Evolutionary conservation across 176 grass and related monocot genomes (phyloP), one percentile per base, ranked within the genome.

Genomic region (Leersia perrieri): DNA sequence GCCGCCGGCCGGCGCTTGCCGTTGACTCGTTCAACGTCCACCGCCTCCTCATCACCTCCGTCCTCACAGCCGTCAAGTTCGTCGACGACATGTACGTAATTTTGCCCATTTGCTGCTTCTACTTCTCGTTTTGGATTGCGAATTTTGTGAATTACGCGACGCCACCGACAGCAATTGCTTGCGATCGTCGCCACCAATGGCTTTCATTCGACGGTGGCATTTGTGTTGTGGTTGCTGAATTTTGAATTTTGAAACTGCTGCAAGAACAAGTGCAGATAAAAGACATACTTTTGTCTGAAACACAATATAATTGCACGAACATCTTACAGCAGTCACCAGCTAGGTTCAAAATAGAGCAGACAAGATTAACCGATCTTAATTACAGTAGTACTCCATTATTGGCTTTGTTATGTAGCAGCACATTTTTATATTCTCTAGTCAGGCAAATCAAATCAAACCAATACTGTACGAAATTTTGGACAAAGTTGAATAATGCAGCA

Each of bases 1-100:
- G 78, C 44, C 89, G 84, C 79, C 92, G 92, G 23, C 90, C 90
- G 2, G 62, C 81, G 18, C 86, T 99, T 87, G 66, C 84, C 76
- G 80, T 99, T 75, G 90, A 99, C 80, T 99, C 96, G 58, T 91
- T 99, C 84, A 99, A 99, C 82, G 92, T 99, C 84, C 96, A 99
- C 87, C 96, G 96, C 26, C 82, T 99, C 60, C 83, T 95, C 72
- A 99, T 99, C 81, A 99, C 96, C 27, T 90, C 88, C 82, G 90
- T 99, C 76, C 90, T 99, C 80, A 82, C 92, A 68, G 92, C 96
- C 83, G 90, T 99, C 88, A 99, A 99, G 81, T 99, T 99, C 88
- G 76, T 99, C 82, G 96, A 99, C 67, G 96, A 99, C 86, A 93
- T 99, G 96, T 99, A 82, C 72, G 95, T 85, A 7, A n/a, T n/a